Conservation (phyloP, 2,329 filamentous ascomycete genomes). For the Chlorencoelia australis region DNA sequence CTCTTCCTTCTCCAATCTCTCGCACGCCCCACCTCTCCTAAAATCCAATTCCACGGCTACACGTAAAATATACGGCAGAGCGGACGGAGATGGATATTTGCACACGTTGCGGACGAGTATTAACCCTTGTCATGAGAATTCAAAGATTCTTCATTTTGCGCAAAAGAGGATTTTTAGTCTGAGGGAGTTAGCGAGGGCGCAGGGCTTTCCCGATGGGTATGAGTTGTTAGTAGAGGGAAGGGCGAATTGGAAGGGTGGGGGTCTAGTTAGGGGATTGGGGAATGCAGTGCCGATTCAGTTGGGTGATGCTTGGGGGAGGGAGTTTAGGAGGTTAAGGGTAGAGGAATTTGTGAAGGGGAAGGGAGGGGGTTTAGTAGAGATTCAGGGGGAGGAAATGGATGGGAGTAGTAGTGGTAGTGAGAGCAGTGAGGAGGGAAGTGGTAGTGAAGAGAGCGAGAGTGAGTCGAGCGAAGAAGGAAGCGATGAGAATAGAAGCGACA, state of each 20-base stretch:
- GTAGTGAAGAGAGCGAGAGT: not conserved
- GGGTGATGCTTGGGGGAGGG: not conserved
- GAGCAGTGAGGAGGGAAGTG: too few relatives aligned
- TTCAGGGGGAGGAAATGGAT: not conserved
- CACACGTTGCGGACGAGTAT: constrained; percentile 1
- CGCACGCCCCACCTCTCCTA: not conserved
- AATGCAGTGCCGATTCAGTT: constrained; percentile 5
- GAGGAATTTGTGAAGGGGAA: not conserved
- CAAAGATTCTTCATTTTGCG: constrained; percentile 10
- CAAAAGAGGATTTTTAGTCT: constrained; percentile 7
- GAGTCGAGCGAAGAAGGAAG: not conserved
- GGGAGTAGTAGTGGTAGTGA: not conserved
- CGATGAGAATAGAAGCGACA: not conserved
- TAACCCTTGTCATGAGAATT: not conserved
- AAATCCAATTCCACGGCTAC: not conserved
- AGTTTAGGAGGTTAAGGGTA: not conserved
- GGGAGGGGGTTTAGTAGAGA: not conserved
- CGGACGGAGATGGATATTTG: not conserved
- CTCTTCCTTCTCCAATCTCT: constrained; percentile 2
- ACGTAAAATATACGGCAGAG: not conserved
- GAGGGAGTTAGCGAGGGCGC: constrained; percentile 11
- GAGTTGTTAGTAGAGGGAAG: constrained; percentile 6
- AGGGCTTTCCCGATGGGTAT: constrained; percentile 13
- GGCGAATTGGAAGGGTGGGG: not conserved
- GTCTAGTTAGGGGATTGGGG: constrained; percentile 3